phyloP scores from a whole-genome alignment of 768 basidiomycete species.

The Russula ochroleuca region DNA sequence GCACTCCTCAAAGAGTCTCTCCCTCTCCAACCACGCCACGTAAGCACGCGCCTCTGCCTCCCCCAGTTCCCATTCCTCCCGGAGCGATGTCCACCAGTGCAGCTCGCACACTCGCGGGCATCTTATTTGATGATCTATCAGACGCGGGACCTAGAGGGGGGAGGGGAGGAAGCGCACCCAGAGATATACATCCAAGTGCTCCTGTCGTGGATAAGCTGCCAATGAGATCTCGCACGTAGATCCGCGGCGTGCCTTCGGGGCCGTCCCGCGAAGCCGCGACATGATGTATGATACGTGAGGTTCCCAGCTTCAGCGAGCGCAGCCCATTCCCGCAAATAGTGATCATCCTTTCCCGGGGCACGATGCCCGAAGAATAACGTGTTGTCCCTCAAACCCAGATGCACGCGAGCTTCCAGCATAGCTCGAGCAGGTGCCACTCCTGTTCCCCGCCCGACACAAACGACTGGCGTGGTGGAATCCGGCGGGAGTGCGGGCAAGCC shows the following conservation, averaged over 20 bases:
- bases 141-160: background rate
- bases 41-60: constrained; percentile 53
- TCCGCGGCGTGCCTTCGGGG: constrained; percentile 57
- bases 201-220: constrained; percentile 53
- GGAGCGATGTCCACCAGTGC: constrained; percentile 54
- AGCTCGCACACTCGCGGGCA: constrained; percentile 85
- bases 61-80: constrained; percentile 47
- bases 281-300: constrained; percentile 59
- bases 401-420: constrained; percentile 71
- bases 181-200: constrained; percentile 80
- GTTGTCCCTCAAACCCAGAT: constrained; percentile 61
- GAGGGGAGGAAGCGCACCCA: constrained; percentile 60
- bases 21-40: constrained; percentile 61
- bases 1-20: constrained; percentile 76
- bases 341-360: constrained; percentile 67
- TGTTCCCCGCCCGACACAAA: constrained; percentile 92
- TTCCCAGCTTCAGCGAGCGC: constrained; percentile 31
- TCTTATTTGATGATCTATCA: constrained; percentile 89
- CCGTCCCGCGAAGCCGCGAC: constrained; percentile 83
- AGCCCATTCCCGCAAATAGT: constrained; percentile 73
- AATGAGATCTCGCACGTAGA: constrained; percentile 91
- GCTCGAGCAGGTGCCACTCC: constrained; percentile 92
- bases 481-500: constrained; percentile 61
- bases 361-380: constrained; percentile 91
- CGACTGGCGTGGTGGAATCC: constrained; percentile 55